Conservation (phyloP, 805 yeast species). For the Zygoascus tannicola region DNA sequence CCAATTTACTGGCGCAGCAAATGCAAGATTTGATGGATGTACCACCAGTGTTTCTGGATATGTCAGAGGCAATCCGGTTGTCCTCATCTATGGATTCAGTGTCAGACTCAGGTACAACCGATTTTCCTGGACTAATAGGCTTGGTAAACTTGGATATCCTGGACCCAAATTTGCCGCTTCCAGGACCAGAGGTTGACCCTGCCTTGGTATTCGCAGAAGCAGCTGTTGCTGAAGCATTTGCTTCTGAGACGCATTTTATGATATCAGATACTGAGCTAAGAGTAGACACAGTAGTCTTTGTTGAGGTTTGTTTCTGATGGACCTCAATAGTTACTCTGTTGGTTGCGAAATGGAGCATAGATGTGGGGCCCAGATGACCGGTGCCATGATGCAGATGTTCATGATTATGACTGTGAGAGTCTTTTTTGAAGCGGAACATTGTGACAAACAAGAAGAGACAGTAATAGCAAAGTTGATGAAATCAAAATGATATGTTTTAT, state of each 20-base stretch:
- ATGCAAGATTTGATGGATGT: constrained; percentile 15
- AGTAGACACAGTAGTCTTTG: constrained; percentile 13
- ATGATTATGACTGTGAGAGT: no score
- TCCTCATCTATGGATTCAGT: not conserved
- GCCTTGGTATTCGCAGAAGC: not conserved
- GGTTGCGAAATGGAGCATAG: no score
- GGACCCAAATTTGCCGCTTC: no score
- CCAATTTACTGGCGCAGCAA: constrained; percentile 24
- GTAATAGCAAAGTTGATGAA: no score
- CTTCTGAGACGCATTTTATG: constrained; percentile 15
- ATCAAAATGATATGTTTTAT: no score
- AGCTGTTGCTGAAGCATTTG: constrained; percentile 10
- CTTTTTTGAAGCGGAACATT: no score
- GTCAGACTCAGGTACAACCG: not conserved
- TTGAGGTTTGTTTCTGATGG: no score
- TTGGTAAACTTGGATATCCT: not conserved
- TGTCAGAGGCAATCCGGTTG: not conserved
- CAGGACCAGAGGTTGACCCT: not conserved
- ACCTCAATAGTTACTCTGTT: no score
- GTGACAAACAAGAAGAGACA: no score
- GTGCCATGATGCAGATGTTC: no score
- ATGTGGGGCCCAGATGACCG: no score
- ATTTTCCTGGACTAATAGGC: not conserved
- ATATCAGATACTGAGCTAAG: constrained; percentile 17
- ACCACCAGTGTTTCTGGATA: not conserved